These are phyloP conservation scores for Myxozyma geophila DNA, from an alignment of 805 yeast genomes.

Conservation along the genomic window DNA sequence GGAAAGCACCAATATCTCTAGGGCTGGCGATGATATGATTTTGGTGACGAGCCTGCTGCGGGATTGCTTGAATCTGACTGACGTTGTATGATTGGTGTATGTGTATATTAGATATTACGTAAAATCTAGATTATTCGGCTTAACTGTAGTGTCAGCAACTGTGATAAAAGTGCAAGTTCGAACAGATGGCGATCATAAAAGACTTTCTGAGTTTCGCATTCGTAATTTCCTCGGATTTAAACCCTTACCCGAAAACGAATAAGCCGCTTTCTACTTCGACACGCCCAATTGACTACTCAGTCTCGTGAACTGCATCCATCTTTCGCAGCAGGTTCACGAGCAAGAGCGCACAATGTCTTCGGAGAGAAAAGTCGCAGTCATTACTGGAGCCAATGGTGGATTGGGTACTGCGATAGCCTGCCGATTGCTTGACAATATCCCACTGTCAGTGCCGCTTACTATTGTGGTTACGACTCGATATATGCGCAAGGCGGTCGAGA, in stretches of 20 bases:
- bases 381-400: conserved; percentile 57
- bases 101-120: neutral
- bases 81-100: conserved; percentile 10
- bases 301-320: too few species aligned
- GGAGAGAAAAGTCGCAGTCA: conserved; percentile 43
- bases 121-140: neutral
- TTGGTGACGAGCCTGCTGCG: conserved; percentile 29
- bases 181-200: neutral
- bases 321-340: neutral
- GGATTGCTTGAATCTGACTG: conserved; percentile 28
- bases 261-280: neutral
- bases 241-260: neutral
- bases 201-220: neutral
- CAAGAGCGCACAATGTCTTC: neutral
- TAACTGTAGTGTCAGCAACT: neutral
- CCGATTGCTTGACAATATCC: conserved; percentile 67
- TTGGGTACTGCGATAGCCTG: conserved; percentile 86
- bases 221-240: neutral
- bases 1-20: conserved; percentile 1
- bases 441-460: conserved; percentile 63
- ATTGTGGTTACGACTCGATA: conserved; percentile 89
- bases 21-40: conserved; percentile 29
- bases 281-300: too few species aligned
- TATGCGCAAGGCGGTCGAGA: conserved; percentile 78
- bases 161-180: neutral